phyloP scores from a whole-genome alignment of 176 grass and related monocot genomes.

The Avena atlantica region DNA sequence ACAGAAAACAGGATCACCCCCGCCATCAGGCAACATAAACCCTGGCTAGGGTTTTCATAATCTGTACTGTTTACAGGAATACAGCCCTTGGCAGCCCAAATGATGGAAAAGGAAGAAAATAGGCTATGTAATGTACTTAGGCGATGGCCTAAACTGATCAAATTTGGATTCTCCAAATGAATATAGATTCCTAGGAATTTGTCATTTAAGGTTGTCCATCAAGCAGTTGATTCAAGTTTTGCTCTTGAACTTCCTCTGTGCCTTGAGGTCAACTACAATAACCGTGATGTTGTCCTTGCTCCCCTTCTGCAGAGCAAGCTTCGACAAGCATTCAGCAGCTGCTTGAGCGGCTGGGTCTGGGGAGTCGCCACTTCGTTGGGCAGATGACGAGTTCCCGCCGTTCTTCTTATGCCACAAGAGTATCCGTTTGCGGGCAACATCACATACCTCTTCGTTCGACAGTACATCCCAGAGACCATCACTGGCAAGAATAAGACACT shows the following conservation, averaged over 20 bases:
- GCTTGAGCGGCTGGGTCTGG: slow-evolving; percentile 72
- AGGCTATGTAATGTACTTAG: slow-evolving; percentile 61
- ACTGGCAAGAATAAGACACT: slow-evolving; percentile 84
- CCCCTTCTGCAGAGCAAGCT: slow-evolving; percentile 81
- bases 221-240: slow-evolving; percentile 63
- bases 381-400: slow-evolving; percentile 38
- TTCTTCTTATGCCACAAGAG: slow-evolving; percentile 90
- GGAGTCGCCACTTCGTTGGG: slow-evolving; percentile 48
- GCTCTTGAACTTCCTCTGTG: slow-evolving; percentile 87
- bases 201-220: slow-evolving; percentile 36
- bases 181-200: slow-evolving; percentile 52
- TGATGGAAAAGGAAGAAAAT: slow-evolving; percentile 33
- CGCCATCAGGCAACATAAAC: slow-evolving; percentile 55
- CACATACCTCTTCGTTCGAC: slow-evolving; percentile 86
- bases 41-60: slow-evolving; percentile 44
- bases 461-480: slow-evolving; percentile 92
- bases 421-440: slow-evolving; percentile 77
- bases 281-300: slow-evolving; percentile 94
- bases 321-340: slow-evolving; percentile 84
- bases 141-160: slow-evolving; percentile 42
- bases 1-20: slow-evolving; percentile 54
- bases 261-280: slow-evolving; percentile 91
- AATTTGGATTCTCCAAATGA: slow-evolving; percentile 61
- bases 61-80: slow-evolving; percentile 58
- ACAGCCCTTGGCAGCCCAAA: slow-evolving; percentile 57